phyloP scores from a whole-genome alignment of 2,329 filamentous ascomycete species.

The Pezicula neosporulosa region DNA sequence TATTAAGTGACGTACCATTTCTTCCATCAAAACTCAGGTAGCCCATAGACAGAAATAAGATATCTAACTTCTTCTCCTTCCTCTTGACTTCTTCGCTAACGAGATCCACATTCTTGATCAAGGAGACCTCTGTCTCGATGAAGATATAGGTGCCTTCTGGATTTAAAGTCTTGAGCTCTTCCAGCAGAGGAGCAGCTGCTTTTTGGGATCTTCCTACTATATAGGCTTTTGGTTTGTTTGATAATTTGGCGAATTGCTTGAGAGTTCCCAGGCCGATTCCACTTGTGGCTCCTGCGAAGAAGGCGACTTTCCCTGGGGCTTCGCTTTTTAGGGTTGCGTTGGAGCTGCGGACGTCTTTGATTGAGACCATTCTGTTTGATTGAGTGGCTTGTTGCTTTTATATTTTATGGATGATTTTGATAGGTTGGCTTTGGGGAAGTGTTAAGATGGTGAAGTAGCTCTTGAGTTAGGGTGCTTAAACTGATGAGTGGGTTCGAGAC shows the following conservation, averaged over 20 bases:
- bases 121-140: slow-evolving; percentile 44
- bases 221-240: slow-evolving; percentile 43
- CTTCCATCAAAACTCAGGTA: slow-evolving; percentile 26
- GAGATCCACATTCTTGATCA: slow-evolving; percentile 47
- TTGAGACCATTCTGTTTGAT: slow-evolving; percentile 24
- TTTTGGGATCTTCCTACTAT: slow-evolving; percentile 44
- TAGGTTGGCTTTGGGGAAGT: background rate
- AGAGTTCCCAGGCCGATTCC: slow-evolving; percentile 50
- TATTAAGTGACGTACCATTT: slow-evolving; percentile 13
- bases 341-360: slow-evolving; percentile 31
- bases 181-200: slow-evolving; percentile 27
- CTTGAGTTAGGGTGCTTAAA: background rate
- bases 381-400: background rate
- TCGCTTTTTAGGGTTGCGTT: slow-evolving; percentile 31
- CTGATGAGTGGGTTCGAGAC: background rate
- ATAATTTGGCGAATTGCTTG: slow-evolving; percentile 39
- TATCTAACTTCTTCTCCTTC: slow-evolving; percentile 41
- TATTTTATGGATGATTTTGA: background rate
- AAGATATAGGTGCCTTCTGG: slow-evolving; percentile 41
- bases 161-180: slow-evolving; percentile 40
- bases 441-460: too few relatives aligned
- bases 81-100: slow-evolving; percentile 41
- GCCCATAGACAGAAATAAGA: slow-evolving; percentile 43
- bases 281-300: slow-evolving; percentile 51
- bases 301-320: slow-evolving; percentile 38